Evolutionary conservation across 352 stramenopile species (phyloP).

Genomic region (Pelagophyceae sp.): DNA sequence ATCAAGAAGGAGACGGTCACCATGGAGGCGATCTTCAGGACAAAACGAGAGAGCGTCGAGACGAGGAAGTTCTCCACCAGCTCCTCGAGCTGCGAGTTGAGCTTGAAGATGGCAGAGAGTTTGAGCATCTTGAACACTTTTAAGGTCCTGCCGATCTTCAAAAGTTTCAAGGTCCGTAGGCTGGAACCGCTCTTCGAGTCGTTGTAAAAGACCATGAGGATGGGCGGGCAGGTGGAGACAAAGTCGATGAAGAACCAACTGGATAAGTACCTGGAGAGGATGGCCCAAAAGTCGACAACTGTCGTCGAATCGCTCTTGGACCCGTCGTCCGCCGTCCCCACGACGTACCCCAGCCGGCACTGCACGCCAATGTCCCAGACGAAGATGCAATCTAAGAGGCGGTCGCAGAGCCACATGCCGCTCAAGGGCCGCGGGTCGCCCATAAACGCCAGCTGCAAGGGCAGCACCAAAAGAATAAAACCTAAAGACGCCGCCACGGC

Average conservation of each 20-base stretch:
- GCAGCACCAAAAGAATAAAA: not conserved
- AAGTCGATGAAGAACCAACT: constrained; percentile 4
- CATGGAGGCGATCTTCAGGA: not conserved
- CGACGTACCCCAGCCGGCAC: constrained; percentile 4
- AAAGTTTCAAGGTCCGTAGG: not conserved
- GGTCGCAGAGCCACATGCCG: not conserved
- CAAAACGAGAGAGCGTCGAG: not conserved
- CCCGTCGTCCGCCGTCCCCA: not conserved
- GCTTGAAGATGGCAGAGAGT: not conserved
- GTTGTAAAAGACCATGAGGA: not conserved
- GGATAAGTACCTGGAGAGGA: not conserved
- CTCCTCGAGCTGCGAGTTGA: not conserved
- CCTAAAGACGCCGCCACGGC: not conserved
- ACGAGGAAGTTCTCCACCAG: not conserved
- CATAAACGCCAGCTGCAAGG: not conserved
- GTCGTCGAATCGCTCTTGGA: not conserved
- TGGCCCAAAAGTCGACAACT: not conserved
- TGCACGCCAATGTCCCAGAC: not conserved
- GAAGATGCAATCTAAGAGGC: not conserved
- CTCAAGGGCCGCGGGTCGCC: not conserved
- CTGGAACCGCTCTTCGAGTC: not conserved
- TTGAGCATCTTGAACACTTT: constrained; percentile 1
- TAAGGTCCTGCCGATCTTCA: not conserved
- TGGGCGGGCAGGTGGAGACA: not conserved
- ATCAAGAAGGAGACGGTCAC: not conserved